A percentile compares a stretch with the other conserved stretches of the same genome.
Evolutionary conservation across 2,329 filamentous ascomycete species (phyloP).

Genomic region (Chaetomiaceae sp.): DNA sequence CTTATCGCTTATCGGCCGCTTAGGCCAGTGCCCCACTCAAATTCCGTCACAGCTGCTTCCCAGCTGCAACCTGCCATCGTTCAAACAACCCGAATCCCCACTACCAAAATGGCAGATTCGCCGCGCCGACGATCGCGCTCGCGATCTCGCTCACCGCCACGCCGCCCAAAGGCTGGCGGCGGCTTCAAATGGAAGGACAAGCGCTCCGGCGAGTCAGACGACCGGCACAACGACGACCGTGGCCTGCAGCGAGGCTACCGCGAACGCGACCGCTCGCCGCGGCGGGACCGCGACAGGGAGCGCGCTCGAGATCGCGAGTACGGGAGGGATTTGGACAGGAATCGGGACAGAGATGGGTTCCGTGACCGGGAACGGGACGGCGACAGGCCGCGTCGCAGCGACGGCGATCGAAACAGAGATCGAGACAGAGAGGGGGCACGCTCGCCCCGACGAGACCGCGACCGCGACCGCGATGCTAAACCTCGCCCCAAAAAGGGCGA

Average conservation of each 20-base stretch:
- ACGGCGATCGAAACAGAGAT: slow-evolving; percentile 25
- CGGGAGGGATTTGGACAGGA: slow-evolving; percentile 29
- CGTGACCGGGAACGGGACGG: slow-evolving; percentile 25
- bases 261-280: slow-evolving; percentile 26
- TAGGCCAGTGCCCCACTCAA: slow-evolving; percentile 4
- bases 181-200: slow-evolving; percentile 30
- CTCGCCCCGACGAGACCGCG: slow-evolving; percentile 32
- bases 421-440: slow-evolving; percentile 33
- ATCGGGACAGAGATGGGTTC: slow-evolving; percentile 26
- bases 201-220: slow-evolving; percentile 18
- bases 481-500: slow-evolving; percentile 37
- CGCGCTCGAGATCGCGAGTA: slow-evolving; percentile 18
- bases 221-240: slow-evolving; percentile 13
- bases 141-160: slow-evolving; percentile 22
- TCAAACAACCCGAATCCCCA: background rate
- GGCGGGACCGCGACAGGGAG: slow-evolving; percentile 14
- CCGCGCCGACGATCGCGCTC: slow-evolving; percentile 21
- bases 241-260: slow-evolving; percentile 26
- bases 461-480: slow-evolving; percentile 14
- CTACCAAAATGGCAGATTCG: slow-evolving; percentile 21
- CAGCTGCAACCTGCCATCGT: background rate
- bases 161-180: slow-evolving; percentile 15
- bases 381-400: slow-evolving; percentile 23
- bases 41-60: background rate
- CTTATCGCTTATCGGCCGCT: background rate